Evolutionary conservation across 139 green algal genomes (phyloP).

Genomic region (Marvania coccoides): DNA sequence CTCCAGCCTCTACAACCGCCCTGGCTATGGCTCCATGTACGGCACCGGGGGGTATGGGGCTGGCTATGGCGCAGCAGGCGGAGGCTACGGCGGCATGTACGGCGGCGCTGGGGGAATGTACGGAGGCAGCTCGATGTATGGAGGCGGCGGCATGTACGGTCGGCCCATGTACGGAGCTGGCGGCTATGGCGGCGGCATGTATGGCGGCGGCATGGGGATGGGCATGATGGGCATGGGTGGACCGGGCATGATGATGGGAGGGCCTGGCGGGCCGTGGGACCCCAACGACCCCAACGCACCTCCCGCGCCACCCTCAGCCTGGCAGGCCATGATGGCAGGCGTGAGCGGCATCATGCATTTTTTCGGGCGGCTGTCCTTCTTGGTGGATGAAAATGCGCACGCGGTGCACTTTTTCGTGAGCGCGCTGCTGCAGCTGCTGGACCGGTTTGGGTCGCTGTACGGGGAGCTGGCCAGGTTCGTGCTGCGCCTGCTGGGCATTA

Average conservation of each 20-base stretch:
- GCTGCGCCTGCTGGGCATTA: conserved; percentile 77
- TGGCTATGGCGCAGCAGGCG: neutral
- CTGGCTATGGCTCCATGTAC: conserved; percentile 3
- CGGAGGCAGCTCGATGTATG: neutral
- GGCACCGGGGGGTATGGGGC: neutral
- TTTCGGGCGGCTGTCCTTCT: conserved; percentile 90
- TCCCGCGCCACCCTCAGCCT: conserved; percentile 42
- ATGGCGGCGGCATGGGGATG: conserved; percentile 20
- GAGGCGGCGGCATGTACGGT: conserved; percentile 11
- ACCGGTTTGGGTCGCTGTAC: conserved; percentile 87
- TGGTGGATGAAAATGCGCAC: conserved; percentile 98
- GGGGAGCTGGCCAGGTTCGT: conserved; percentile 90
- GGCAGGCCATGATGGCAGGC: conserved; percentile 59
- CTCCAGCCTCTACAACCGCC: neutral
- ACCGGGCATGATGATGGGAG: conserved; percentile 24
- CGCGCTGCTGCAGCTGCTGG: conserved; percentile 89
- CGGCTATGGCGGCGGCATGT: conserved; percentile 30
- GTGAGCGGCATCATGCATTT: conserved; percentile 72
- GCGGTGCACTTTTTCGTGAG: conserved; percentile 98
- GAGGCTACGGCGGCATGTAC: conserved; percentile 4
- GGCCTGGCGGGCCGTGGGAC: conserved; percentile 31
- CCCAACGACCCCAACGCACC: conserved; percentile 36
- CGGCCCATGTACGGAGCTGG: conserved; percentile 4
- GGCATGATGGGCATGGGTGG: conserved; percentile 47
- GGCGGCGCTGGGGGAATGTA: neutral